Conservation (phyloP, 768 basidiomycete species). For the Holtermanniella nyarrowii region DNA sequence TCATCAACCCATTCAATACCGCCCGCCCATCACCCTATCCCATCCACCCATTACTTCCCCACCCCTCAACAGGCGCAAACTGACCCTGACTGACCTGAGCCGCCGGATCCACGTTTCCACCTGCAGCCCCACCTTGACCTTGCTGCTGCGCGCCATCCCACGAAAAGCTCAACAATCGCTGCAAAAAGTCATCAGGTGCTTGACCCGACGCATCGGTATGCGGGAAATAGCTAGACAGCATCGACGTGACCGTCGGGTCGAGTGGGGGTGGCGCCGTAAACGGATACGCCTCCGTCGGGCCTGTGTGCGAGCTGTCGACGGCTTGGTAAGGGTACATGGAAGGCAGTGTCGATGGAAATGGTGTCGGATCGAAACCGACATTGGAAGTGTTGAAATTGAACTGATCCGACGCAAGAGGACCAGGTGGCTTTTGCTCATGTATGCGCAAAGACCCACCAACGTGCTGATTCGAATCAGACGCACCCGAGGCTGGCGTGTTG, state of each 20-base stretch:
- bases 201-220: neutral
- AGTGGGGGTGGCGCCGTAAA: conserved; percentile 6
- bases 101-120: neutral
- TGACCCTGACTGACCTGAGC: neutral
- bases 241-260: conserved; percentile 31
- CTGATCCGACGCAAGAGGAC: neutral
- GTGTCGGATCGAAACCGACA: neutral
- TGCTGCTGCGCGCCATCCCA: conserved; percentile 15
- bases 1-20: conserved; percentile 9
- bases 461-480: conserved; percentile 18
- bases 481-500: neutral
- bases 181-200: conserved; percentile 33
- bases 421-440: neutral
- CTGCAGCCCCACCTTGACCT: neutral
- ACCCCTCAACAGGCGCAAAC: conserved; percentile 5
- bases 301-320: conserved; percentile 6
- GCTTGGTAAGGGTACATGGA: conserved; percentile 1
- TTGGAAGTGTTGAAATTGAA: neutral
- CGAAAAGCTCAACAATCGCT: conserved; percentile 26
- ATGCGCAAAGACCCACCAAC: conserved; percentile 7
- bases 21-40: conserved; percentile 6
- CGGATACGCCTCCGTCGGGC: neutral
- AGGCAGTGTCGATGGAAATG: neutral
- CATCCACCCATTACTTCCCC: conserved; percentile 11
- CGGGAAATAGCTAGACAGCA: conserved; percentile 33